Evolutionary conservation across 2,329 filamentous ascomycete species (phyloP), one percentile per base, ranked within the genome.

Genomic region (Fusarium verrucosum): DNA sequence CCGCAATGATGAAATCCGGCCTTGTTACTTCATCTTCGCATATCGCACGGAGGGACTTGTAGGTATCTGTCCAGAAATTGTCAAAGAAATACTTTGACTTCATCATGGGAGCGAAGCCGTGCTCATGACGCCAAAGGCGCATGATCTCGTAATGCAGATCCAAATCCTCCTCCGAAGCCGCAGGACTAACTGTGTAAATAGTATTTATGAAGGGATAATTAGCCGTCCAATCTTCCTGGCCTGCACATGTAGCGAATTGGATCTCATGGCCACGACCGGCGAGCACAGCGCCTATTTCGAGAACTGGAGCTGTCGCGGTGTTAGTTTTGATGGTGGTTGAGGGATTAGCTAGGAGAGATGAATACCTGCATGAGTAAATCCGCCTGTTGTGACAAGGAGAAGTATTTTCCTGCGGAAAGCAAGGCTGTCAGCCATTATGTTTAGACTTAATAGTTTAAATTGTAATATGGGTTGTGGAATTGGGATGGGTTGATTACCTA

Each of bases 1-100:
- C 79, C 0, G 78, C 76, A 4, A 82, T 52, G 22, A 81, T 78
- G 50, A 81, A 73, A 60, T 77, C 74, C 0, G 79, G 79, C 13
- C 69, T 65, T 3, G 66, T 73, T 2, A 52, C 62, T 7, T 59
- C 45, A 37, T 73, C 49, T 9, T 40, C 17, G 14, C 66, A 68
- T 1, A 74, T 16, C 2, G n/a, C 30, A 2, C 44, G 49, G 4
- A 74, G 55, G 5, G 58, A 50, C 2, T 50, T 61, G 28, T 72
- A 72, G 20, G 69, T 73, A 10, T 73, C 57, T 10, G 73, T 70
- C 78, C 77, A 80, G 58, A 74, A 75, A 1, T 72, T 72, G 46
- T 80, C 77, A 49, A 77, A 77, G 36, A 76, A 66, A 32, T 72
- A 72, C 52, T 79, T 80, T n/a, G 75, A 75, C 19, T 66, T 51